Evolutionary conservation across 768 basidiomycete genomes (phyloP).

Genomic region (Rhizopogon vesiculosus): DNA sequence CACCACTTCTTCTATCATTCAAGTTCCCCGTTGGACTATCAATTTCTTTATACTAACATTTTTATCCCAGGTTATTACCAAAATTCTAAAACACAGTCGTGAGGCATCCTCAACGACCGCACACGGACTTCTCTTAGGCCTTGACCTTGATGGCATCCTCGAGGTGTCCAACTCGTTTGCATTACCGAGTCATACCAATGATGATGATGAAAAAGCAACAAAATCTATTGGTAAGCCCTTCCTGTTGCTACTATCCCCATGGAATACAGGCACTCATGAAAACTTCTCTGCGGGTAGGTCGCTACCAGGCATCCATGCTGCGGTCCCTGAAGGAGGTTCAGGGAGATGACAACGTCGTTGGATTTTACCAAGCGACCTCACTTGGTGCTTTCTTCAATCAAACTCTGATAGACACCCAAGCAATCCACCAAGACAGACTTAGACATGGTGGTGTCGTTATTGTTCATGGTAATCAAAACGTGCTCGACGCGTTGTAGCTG

Average conservation of each 20-base stretch:
- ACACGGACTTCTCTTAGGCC: constrained; percentile 82
- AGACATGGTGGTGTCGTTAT: constrained; percentile 83
- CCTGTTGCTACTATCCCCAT: constrained; percentile 3
- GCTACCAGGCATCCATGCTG: constrained; percentile 82
- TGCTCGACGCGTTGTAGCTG: background rate
- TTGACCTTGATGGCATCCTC: constrained; percentile 87
- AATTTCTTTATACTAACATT: constrained; percentile 7
- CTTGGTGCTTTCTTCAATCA: constrained; percentile 85
- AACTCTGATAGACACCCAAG: constrained; percentile 75
- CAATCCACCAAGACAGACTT: constrained; percentile 79
- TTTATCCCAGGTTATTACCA: constrained; percentile 71
- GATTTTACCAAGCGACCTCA: constrained; percentile 89
- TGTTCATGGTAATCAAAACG: constrained; percentile 61
- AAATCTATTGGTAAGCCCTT: constrained; percentile 63
- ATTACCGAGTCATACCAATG: constrained; percentile 64
- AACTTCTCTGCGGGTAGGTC: constrained; percentile 38
- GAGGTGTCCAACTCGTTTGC: constrained; percentile 92
- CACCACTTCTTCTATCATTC: background rate
- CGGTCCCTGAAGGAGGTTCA: constrained; percentile 88
- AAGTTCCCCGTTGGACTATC: background rate
- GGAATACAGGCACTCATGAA: constrained; percentile 4
- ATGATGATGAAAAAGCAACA: constrained; percentile 79
- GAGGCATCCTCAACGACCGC: constrained; percentile 72
- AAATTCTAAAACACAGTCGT: constrained; percentile 89
- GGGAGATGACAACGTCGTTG: constrained; percentile 86